A percentile compares a stretch with the other conserved stretches of the same genome.
phyloP scores from a whole-genome alignment of 129 eudicot genomes.

The Smallanthus sonchifolius region DNA sequence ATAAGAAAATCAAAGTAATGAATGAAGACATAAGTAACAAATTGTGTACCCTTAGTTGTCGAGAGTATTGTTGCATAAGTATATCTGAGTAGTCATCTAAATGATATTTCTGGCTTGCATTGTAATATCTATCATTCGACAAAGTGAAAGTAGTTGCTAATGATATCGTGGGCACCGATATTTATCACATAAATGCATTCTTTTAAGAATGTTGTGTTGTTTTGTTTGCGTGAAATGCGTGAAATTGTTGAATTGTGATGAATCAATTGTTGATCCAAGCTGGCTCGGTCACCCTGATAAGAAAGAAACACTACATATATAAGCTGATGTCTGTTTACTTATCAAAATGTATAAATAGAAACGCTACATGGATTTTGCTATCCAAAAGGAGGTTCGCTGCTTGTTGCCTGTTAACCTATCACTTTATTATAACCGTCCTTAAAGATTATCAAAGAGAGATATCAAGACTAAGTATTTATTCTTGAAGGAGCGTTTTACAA shows the following conservation, averaged over 20 bases:
- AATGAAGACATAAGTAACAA: neutral
- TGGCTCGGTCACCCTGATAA: slow-evolving; percentile 24
- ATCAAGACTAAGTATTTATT: too few relatives aligned
- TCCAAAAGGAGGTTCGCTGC: too few relatives aligned
- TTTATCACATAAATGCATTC: slow-evolving; percentile 27
- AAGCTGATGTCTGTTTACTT: neutral
- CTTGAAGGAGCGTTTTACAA: too few relatives aligned
- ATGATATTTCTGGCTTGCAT: slow-evolving; percentile 3
- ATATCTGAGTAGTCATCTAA: slow-evolving; percentile 6
- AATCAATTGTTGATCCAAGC: slow-evolving; percentile 17
- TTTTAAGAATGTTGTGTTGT: neutral
- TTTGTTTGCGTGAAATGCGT: neutral
- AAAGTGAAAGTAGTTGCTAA: slow-evolving; percentile 40
- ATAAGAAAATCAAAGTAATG: neutral
- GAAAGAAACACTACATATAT: neutral
- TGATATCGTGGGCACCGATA: slow-evolving; percentile 33
- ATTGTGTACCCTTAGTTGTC: slow-evolving; percentile 22
- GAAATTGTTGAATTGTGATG: slow-evolving; percentile 16
- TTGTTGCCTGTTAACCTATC: too few relatives aligned
- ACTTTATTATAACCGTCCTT: too few relatives aligned
- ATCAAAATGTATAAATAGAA: neutral
- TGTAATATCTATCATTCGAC: slow-evolving; percentile 19
- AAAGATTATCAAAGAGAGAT: too few relatives aligned
- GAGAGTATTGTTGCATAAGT: slow-evolving; percentile 22
- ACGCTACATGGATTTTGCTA: too few relatives aligned